A percentile compares a stretch with the other conserved stretches of the same genome.
These are phyloP conservation scores for Amoebophrya sp. DNA, from an alignment of 169 alveolate genomes.

Conservation along the genomic window DNA sequence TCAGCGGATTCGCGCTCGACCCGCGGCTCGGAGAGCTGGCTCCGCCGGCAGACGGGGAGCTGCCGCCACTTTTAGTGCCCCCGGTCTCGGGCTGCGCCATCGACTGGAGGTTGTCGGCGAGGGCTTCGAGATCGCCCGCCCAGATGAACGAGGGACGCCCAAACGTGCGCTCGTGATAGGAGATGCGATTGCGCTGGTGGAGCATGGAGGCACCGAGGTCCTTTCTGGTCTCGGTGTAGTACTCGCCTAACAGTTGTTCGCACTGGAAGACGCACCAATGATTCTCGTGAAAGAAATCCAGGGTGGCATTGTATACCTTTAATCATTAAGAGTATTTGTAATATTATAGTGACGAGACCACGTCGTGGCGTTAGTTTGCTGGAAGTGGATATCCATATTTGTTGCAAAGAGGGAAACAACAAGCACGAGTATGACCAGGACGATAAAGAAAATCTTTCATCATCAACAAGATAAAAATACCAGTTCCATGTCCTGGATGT, in stretches of 20 bases:
- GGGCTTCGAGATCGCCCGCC: neutral
- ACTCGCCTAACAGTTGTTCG: neutral
- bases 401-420: neutral
- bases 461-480: neutral
- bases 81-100: too few species aligned
- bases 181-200: neutral
- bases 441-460: too few species aligned
- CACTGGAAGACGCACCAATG: neutral
- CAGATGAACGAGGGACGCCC: neutral
- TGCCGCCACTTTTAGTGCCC: too few species aligned
- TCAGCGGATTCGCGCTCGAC: too few species aligned
- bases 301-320: neutral
- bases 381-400: too few species aligned
- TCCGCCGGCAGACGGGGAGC: too few species aligned
- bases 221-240: neutral
- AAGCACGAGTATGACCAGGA: neutral
- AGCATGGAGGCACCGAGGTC: neutral
- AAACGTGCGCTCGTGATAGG: neutral
- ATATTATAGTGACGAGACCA: too few species aligned
- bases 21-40: too few species aligned
- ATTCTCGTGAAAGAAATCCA: neutral
- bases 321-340: too few species aligned
- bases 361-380: too few species aligned
- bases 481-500: neutral
- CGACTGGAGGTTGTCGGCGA: neutral